Evolutionary conservation across 192 early-diverging fungal genomes (phyloP), one percentile per base, ranked within the genome.

Genomic region (Rhizophagus sp.): DNA sequence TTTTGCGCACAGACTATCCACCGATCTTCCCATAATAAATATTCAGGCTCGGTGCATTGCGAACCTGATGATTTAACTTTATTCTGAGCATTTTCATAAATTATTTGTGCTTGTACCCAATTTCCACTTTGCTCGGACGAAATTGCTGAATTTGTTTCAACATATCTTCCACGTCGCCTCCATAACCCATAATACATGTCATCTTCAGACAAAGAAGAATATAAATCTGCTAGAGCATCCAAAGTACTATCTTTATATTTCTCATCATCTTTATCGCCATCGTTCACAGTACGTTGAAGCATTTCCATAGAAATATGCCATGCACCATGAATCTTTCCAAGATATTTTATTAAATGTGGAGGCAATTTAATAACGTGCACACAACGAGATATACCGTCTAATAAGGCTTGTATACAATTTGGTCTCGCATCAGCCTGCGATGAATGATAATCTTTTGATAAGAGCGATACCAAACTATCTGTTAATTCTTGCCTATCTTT

Each of bases 21-120:
- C 73, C 96, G 95, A 73, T 97, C 91, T 87, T 99, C 98, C 98
- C 98, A 99, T 25, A 99, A 84, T 34, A 89, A 88, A 83, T 98
- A 99, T 76, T 99, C 98, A 2, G 95, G 91, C 84, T 99, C 98
- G 34, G 93, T 92, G 79, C 97, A 98, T 17, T 95, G 94, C 44
- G 96, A 82, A 2, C 91, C 90, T 0, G 96, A 94, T 3, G 90
- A 94, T 33, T 96, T 87, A 8, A 95, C 96, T 80, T 98, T 98
- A 71, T 89, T 90, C 76, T 98, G 97, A 9, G 97, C 98, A 39
- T 85, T 91, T 84, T 99, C 98, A 72, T 97, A 98, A 80, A 94
- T 88, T 30, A 86, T 87, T 82, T 99, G 97, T 1, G 98, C 97
- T 50, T 93, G 92, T 30, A 86, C 86, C 97, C 97, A 99, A 86